Base-by-base conservation (phyloP, 352 stramenopile species). In the Stephanocyclus meneghinianus region DNA sequence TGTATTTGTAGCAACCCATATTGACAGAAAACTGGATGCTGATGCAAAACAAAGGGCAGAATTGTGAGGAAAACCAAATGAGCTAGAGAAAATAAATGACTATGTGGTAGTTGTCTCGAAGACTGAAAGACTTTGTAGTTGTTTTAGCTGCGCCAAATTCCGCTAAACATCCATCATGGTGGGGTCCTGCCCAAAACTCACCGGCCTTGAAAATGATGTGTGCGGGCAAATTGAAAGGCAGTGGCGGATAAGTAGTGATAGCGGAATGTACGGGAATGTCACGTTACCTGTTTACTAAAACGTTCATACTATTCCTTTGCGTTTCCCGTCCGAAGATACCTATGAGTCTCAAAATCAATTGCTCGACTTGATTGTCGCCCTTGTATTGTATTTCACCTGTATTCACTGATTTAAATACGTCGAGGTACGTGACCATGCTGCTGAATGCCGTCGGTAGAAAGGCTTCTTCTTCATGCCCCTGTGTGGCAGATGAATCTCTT, bases 1-100 rank as follows among this genome's bases (percentile, higher is more conserved):
- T 94, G 90, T 99, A 99, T 94, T 99, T 99, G 96, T 99, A 99
- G 72, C 96, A 97, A 94, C 97, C 97, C 97, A 99, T 99, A n/a
- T 72, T 90, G 29, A 45, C 11, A 16, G 30, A 45, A n/a, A 21
- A 63, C 47, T 63, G 32, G 30, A 45, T 15, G n/a, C 32, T 63
- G 48, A 15, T 37, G 42, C 50, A 10, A 48, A 9, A 53, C 11
- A 3, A 32, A 16, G 26, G 62, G 13, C 7, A 37, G 29, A 63
- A 16, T 44, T 35, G 57, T n/a, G n/a, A 40, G n/a, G 29, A 40
- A 44, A 1, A 45, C 18, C 9, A n/a, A 63, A 45, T 42, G 11
- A 1, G 47, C n/a, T 30, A 32, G 50, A 26, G 1, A 32, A 59
- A 40, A 40, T 40, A 40, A 8, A 40, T 4, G 0, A 8, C 35